Percentiles rank a stretch among this genome's conserved stretches.
phyloP scores from a whole-genome alignment of 441 rosid species.

The Eruca vesicaria region DNA sequence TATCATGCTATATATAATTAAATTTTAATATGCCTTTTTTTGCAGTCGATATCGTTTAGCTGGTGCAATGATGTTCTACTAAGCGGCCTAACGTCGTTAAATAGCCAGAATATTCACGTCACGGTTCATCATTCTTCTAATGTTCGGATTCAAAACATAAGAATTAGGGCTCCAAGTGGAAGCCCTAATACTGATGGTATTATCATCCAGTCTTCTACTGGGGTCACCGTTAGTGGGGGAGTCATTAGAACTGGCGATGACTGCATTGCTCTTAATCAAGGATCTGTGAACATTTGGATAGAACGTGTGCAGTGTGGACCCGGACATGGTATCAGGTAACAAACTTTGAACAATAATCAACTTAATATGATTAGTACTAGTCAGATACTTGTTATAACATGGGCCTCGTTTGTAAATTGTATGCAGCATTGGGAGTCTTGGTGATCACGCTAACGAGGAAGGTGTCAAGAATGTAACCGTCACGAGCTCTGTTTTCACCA shows the following conservation, averaged over 20 bases:
- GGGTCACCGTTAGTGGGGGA: slow-evolving; percentile 35
- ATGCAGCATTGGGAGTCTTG: slow-evolving; percentile 66
- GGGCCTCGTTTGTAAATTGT: not conserved
- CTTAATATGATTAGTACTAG: not conserved
- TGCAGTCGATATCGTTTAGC: slow-evolving; percentile 44
- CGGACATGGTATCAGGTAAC: slow-evolving; percentile 57
- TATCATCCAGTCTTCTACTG: slow-evolving; percentile 41
- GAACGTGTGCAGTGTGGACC: slow-evolving; percentile 48
- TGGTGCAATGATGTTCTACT: slow-evolving; percentile 40
- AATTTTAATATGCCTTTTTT: not conserved
- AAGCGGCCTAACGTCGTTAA: slow-evolving; percentile 47
- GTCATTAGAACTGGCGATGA: slow-evolving; percentile 47
- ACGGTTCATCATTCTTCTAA: slow-evolving; percentile 32
- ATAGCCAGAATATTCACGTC: slow-evolving; percentile 45
- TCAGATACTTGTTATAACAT: not conserved
- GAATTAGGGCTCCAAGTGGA: slow-evolving; percentile 41
- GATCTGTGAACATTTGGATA: slow-evolving; percentile 40
- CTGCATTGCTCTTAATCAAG: slow-evolving; percentile 49
- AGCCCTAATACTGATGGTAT: slow-evolving; percentile 62
- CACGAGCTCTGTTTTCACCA: slow-evolving; percentile 40
- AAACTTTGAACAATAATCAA: not conserved
- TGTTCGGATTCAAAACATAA: slow-evolving; percentile 36
- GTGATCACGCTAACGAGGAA: slow-evolving; percentile 38
- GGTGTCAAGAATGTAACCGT: slow-evolving; percentile 57
- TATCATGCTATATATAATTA: not conserved